Base-by-base conservation (phyloP, 352 stramenopile species). In the Phytophthora colocasiae region DNA sequence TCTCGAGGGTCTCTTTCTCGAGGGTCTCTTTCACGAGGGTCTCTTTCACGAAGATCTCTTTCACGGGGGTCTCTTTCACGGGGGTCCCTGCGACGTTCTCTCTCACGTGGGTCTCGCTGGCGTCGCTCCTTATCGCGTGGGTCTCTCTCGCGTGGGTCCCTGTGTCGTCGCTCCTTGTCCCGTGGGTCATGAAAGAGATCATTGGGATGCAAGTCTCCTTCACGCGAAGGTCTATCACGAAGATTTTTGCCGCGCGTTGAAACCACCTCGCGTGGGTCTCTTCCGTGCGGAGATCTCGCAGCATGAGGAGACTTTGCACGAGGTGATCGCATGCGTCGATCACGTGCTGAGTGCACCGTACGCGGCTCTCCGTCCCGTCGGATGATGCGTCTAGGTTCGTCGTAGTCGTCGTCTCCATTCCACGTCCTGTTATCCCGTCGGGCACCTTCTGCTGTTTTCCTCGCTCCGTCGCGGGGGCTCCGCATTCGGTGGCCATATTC, bases 351-450 rank as follows among this genome's bases (percentile, higher is more conserved):
- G 6, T 64, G 11, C 32, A 61, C 34, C 9, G 26, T 29, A 19
- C 51, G 55, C 6, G 26, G 40, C 22, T 71, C 56, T 48, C 31
- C 51, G 52, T 65, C 53, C 6, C 45, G 58, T 32, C 32, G 38
- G 19, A 60, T 11, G 8, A 52, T 24, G 1, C 45, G 58, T 26
- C 50, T 56, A 3, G 43, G 53, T 4, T 63, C 49, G 2, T 59
- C 44, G 34, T 68, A 57, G 24, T 69, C 52, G 6, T 57, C 58
- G n/a, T 60, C 54, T 41, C 64, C 54, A 17, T 73, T 73, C 69
- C 64, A 74, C 26, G 54, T 77, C 44, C 45, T 71, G 34, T 66
- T 69, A 54, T 73, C 59, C 36, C 64, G 38, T 51, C 53, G 47
- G 27, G 52, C 60, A 2, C 10, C 55, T 22, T 60, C 55, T 38